Conservation (phyloP, 345 rosid genomes). For the Hibiscus mutabilis region DNA sequence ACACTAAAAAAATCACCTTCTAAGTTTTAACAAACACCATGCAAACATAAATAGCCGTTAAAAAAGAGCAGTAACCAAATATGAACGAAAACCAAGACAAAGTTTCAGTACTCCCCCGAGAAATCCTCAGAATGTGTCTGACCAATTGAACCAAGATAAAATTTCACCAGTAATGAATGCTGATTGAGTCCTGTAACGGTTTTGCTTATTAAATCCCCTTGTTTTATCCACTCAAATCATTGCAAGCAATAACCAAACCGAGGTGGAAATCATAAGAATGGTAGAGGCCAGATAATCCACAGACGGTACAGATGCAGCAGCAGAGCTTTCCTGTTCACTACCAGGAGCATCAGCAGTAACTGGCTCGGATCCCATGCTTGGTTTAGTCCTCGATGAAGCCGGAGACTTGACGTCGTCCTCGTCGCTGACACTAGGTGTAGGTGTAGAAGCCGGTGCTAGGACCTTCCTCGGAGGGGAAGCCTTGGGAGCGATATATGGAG, state of each 20-base stretch:
- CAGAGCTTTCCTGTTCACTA: neutral
- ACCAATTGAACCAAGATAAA: too few relatives aligned
- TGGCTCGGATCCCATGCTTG: neutral
- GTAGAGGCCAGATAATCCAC: neutral
- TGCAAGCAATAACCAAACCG: neutral
- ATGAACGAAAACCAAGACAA: too few relatives aligned
- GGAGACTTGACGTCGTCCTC: neutral
- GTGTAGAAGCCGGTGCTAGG: neutral
- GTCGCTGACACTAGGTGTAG: too few relatives aligned
- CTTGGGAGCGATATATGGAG: neutral
- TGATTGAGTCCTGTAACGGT: too few relatives aligned
- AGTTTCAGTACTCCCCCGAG: too few relatives aligned
- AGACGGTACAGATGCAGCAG: neutral
- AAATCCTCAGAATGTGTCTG: too few relatives aligned
- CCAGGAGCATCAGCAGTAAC: neutral
- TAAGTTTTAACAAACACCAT: too few relatives aligned
- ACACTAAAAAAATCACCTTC: too few relatives aligned
- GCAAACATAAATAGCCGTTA: too few relatives aligned
- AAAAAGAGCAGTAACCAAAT: too few relatives aligned
- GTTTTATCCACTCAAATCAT: neutral
- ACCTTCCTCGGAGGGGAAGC: constrained; percentile 6
- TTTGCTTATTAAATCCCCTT: neutral
- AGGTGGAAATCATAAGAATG: neutral
- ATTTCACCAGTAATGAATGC: too few relatives aligned
- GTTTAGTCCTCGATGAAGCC: neutral